Evolutionary conservation across 108 stramenopile genomes (phyloP).

Genomic region (Aurantiochytrium sp.): DNA sequence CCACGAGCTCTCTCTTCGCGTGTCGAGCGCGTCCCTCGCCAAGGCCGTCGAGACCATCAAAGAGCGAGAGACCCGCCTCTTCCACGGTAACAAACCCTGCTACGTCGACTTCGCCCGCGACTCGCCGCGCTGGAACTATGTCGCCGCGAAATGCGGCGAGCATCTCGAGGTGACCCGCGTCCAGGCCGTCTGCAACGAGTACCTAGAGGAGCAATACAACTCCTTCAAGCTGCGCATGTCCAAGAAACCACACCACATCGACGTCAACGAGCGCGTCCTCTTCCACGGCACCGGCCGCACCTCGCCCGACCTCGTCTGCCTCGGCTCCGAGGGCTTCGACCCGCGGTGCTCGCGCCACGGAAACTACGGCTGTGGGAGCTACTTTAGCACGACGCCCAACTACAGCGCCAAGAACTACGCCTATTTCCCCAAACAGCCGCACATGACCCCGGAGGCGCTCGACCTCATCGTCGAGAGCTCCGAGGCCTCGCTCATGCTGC

Average conservation of each 20-base stretch:
- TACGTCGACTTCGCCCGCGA: not conserved
- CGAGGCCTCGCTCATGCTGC: not conserved
- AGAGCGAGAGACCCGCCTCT: not conserved
- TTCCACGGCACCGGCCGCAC: slow-evolving; percentile 8
- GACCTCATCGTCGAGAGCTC: not conserved
- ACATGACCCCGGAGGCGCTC: not conserved
- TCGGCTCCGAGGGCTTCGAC: slow-evolving; percentile 25
- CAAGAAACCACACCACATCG: not conserved
- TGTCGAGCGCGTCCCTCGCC: not conserved
- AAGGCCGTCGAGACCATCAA: not conserved
- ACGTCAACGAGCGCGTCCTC: not conserved
- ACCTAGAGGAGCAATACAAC: not conserved
- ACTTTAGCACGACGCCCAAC: slow-evolving; percentile 25
- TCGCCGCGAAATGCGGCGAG: not conserved
- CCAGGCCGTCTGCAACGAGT: not conserved
- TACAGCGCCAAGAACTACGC: slow-evolving; percentile 29
- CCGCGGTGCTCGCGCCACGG: not conserved
- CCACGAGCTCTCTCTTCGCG: not conserved
- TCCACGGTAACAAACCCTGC: not conserved
- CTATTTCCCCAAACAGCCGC: not conserved
- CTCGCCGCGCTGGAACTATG: not conserved
- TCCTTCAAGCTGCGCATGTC: slow-evolving; percentile 4
- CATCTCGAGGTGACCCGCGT: slow-evolving; percentile 1
- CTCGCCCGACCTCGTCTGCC: not conserved
- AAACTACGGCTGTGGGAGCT: not conserved